A percentile compares a stretch with the other conserved stretches of the same genome.
Conservation (phyloP, 2,329 filamentous ascomycete genomes). For the Spiromastix sp. region DNA sequence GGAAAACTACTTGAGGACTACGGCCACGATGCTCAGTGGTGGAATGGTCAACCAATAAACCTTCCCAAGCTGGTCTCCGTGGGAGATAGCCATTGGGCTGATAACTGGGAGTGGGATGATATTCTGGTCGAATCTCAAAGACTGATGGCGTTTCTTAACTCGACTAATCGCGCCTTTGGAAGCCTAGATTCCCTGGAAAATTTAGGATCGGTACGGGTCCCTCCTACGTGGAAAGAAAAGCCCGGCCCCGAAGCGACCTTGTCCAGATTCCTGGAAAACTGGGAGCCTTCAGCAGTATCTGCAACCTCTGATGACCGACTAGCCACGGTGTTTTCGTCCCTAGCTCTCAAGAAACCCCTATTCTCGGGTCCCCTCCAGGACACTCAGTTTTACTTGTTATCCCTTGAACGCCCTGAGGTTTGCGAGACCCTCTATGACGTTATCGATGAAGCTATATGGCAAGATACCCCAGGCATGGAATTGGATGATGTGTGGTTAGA, state of each 20-base stretch:
- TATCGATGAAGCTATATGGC: slow-evolving; percentile 42
- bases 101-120: slow-evolving; percentile 25
- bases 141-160: slow-evolving; percentile 51
- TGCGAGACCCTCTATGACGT: slow-evolving; percentile 43
- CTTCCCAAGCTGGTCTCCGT: slow-evolving; percentile 42
- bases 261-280: slow-evolving; percentile 39
- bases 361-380: slow-evolving; percentile 21
- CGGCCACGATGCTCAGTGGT: slow-evolving; percentile 49
- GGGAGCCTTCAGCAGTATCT: slow-evolving; percentile 36
- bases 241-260: slow-evolving; percentile 26
- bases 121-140: slow-evolving; percentile 50
- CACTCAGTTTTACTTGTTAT: slow-evolving; percentile 29
- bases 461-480: slow-evolving; percentile 26
- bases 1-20: slow-evolving; percentile 39
- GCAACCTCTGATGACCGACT: slow-evolving; percentile 32
- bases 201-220: slow-evolving; percentile 18
- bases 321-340: slow-evolving; percentile 37
- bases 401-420: slow-evolving; percentile 25
- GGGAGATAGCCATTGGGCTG: slow-evolving; percentile 21
- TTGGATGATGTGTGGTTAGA: slow-evolving; percentile 39
- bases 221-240: neutral
- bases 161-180: slow-evolving; percentile 48
- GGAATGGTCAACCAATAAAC: slow-evolving; percentile 46
- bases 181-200: slow-evolving; percentile 41
- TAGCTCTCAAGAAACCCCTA: slow-evolving; percentile 28